Conservation (phyloP, 2,329 filamentous ascomycete species). For the Byssothecium circinans region DNA sequence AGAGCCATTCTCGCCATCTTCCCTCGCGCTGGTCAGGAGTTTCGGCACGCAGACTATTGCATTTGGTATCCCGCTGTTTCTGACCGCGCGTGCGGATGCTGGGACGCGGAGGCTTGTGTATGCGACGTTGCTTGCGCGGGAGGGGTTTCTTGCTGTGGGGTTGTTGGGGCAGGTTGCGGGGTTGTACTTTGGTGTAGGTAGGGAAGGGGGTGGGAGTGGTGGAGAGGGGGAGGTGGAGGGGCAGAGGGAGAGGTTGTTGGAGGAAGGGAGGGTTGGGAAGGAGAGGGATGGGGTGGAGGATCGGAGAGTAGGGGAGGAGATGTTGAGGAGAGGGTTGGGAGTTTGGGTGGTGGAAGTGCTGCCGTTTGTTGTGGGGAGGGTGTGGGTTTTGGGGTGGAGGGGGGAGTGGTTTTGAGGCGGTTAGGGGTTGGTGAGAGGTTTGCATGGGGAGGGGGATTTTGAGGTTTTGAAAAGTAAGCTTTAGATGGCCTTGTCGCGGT, state of each 20-base stretch:
- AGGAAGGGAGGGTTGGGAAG: slow-evolving; percentile 8
- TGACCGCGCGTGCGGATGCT: slow-evolving; percentile 10
- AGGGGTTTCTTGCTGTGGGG: slow-evolving; percentile 1
- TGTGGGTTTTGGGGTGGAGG: slow-evolving; percentile 16
- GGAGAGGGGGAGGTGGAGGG: not conserved
- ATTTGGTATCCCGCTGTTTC: slow-evolving; percentile 22
- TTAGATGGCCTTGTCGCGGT: too few relatives aligned
- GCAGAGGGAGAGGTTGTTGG: slow-evolving; percentile 5
- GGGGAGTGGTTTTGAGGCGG: slow-evolving; percentile 12
- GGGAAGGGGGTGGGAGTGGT: not conserved
- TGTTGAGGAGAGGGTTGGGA: slow-evolving; percentile 14
- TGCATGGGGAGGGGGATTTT: too few relatives aligned
- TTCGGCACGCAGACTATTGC: slow-evolving; percentile 23
- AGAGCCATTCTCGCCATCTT: slow-evolving; percentile 7
- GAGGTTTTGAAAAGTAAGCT: too few relatives aligned
- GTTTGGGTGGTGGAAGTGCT: slow-evolving; percentile 19
- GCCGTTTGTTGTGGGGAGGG: slow-evolving; percentile 21
- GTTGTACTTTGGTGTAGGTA: not conserved
- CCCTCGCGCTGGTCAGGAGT: slow-evolving; percentile 9
- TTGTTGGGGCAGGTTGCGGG: slow-evolving; percentile 13
- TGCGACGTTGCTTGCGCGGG: slow-evolving; percentile 9
- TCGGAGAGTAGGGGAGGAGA: slow-evolving; percentile 1
- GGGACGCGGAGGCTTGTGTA: slow-evolving; percentile 15
- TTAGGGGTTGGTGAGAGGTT: too few relatives aligned
- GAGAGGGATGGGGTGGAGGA: slow-evolving; percentile 6